Evolutionary conservation across 2,329 filamentous ascomycete genomes (phyloP).

Genomic region (Lizonia empirigonia): DNA sequence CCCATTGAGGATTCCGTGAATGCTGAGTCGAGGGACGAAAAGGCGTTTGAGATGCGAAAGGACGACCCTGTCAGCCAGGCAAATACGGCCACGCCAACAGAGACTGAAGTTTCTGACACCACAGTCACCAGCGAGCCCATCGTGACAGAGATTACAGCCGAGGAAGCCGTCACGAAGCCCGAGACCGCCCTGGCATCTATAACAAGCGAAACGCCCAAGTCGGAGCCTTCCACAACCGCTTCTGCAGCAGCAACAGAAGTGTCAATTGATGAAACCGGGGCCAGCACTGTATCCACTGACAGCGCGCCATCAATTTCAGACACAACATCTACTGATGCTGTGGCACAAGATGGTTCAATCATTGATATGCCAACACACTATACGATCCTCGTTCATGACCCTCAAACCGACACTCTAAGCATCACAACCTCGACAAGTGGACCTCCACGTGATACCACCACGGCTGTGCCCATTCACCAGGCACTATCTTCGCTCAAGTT

Average conservation of each 20-base stretch:
- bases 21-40: background rate
- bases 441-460: slow-evolving; percentile 19
- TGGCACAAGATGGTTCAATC: background rate
- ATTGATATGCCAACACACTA: slow-evolving; percentile 18
- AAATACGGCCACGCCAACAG: background rate
- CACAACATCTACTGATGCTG: background rate
- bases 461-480: slow-evolving; percentile 33
- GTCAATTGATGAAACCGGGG: background rate
- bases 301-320: background rate
- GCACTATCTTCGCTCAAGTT: slow-evolving; percentile 35
- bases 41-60: slow-evolving; percentile 21
- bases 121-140: background rate
- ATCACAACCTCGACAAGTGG: slow-evolving; percentile 32
- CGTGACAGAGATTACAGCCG: background rate
- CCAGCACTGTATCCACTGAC: background rate
- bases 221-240: background rate
- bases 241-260: background rate
- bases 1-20: background rate
- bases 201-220: background rate
- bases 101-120: background rate
- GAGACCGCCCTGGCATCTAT: background rate
- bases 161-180: background rate
- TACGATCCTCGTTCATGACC: slow-evolving; percentile 37
- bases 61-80: slow-evolving; percentile 16
- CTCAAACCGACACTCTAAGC: slow-evolving; percentile 31